Conservation (phyloP, 2,329 filamentous ascomycete species). For the Cercospora sojina region DNA sequence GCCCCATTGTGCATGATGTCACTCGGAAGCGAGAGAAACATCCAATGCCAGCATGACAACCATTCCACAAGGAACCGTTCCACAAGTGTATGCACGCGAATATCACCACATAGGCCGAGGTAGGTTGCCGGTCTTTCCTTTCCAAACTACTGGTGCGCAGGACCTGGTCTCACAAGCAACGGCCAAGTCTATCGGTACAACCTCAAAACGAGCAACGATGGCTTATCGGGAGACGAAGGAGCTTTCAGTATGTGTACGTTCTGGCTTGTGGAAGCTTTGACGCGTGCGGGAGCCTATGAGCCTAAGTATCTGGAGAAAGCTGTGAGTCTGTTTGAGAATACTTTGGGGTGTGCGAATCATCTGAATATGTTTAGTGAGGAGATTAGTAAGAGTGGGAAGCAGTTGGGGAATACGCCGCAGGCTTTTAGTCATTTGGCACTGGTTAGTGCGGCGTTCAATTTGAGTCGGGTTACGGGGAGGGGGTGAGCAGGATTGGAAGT, state of each 20-base stretch:
- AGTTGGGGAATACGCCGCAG: background rate
- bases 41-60: background rate
- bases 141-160: background rate
- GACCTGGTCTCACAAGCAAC: background rate
- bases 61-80: background rate
- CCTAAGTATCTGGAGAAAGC: background rate
- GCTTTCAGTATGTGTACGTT: background rate
- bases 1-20: background rate
- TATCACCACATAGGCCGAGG: background rate
- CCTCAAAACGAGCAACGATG: background rate
- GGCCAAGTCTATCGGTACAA: background rate
- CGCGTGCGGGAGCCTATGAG: background rate
- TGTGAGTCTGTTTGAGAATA: background rate
- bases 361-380: background rate
- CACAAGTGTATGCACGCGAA: background rate
- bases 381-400: background rate
- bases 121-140: background rate
- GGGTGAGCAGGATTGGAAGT: background rate
- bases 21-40: background rate
- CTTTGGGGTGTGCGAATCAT: background rate
- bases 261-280: background rate
- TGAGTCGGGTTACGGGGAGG: background rate
- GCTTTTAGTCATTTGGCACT: background rate
- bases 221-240: background rate
- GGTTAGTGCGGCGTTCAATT: background rate